Evolutionary conservation across 2,329 filamentous ascomycete species (phyloP).

Genomic region (Ophidiomyces ophidiicola): DNA sequence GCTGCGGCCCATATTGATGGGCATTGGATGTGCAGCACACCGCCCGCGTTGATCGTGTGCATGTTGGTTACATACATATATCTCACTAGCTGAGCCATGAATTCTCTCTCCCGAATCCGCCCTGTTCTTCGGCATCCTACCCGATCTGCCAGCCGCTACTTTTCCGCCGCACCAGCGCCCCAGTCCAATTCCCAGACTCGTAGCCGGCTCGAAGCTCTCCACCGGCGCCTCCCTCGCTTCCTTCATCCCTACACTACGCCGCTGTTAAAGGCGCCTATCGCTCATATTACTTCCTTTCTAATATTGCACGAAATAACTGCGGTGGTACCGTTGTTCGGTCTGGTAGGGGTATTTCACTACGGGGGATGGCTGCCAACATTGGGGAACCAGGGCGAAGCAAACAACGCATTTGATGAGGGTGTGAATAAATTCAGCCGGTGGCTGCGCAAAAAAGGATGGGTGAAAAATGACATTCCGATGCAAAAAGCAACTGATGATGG

Average conservation of each 20-base stretch:
- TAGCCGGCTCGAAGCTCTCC: constrained; percentile 27
- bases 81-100: no score
- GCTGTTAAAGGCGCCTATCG: constrained; percentile 63
- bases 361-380: constrained; percentile 57
- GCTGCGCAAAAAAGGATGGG: constrained; percentile 69
- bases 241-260: constrained; percentile 57
- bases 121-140: neutral
- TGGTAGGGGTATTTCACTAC: constrained; percentile 71
- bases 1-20: no score
- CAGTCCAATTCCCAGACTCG: constrained; percentile 11
- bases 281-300: constrained; percentile 75
- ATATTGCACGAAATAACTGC: constrained; percentile 88
- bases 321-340: constrained; percentile 60
- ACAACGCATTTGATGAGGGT: constrained; percentile 42
- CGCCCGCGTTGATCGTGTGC: no score
- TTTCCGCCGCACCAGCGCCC: constrained; percentile 3
- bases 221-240: constrained; percentile 48
- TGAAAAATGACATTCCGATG: constrained; percentile 35
- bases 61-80: no score
- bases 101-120: neutral
- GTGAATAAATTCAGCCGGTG: constrained; percentile 65
- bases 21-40: no score
- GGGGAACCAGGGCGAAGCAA: constrained; percentile 22
- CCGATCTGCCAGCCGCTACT: neutral
- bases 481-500: constrained; percentile 15